phyloP scores from a whole-genome alignment of 1,139 yeast genomes.

The Protomyces inouyei region DNA sequence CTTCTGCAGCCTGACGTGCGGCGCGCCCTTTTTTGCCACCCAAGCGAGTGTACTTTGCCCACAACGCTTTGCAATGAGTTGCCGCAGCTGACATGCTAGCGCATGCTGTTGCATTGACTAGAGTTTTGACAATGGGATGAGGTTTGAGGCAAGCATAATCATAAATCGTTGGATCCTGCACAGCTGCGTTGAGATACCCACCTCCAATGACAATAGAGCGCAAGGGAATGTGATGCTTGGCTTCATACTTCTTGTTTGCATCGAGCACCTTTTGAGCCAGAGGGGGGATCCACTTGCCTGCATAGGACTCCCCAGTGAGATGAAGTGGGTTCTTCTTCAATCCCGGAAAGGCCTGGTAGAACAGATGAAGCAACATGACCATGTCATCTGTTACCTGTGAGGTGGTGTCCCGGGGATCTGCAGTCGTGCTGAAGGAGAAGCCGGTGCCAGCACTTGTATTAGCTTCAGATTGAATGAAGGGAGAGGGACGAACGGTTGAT shows the following conservation, averaged over 20 bases:
- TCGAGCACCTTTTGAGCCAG: constrained; percentile 65
- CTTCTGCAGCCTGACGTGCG: constrained; percentile 74
- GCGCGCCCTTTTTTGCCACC: constrained; percentile 71
- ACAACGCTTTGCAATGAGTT: constrained; percentile 58
- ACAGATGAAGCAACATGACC: constrained; percentile 58
- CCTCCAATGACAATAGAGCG: constrained; percentile 89
- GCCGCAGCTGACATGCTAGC: constrained; percentile 62
- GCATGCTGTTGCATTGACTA: constrained; percentile 74
- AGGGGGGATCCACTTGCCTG: constrained; percentile 93
- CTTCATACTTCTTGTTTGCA: constrained; percentile 43
- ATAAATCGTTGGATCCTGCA: constrained; percentile 79
- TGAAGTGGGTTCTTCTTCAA: constrained; percentile 41
- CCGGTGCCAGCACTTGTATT: constrained; percentile 65
- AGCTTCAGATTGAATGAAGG: too few species aligned
- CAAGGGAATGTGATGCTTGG: constrained; percentile 52
- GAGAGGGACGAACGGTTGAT: constrained; percentile 56
- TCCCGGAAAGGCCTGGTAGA: constrained; percentile 67
- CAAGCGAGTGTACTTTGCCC: constrained; percentile 54
- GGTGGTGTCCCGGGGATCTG: constrained; percentile 52
- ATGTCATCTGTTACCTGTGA: constrained; percentile 34
- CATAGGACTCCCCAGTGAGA: constrained; percentile 92
- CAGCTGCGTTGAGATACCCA: constrained; percentile 88
- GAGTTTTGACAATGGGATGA: constrained; percentile 51
- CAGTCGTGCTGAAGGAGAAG: constrained; percentile 49
- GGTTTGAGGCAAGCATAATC: constrained; percentile 80